Percentiles rank a stretch among this genome's conserved stretches.
Evolutionary conservation across 108 stramenopile genomes (phyloP).

Genomic region (Nitzschia sp.): DNA sequence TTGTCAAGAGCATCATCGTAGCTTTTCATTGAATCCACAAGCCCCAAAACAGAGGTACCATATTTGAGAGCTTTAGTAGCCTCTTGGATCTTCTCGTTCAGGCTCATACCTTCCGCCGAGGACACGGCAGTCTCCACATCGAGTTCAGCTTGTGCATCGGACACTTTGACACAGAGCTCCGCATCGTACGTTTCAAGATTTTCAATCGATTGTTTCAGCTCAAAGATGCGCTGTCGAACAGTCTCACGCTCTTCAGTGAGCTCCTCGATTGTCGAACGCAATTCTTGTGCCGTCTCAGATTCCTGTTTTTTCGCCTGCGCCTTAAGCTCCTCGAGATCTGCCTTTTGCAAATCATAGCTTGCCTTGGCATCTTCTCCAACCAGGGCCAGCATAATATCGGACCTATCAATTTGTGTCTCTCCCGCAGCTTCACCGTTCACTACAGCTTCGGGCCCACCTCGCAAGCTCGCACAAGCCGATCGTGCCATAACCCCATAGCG

Average conservation of each 20-base stretch:
- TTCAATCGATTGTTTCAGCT: conserved; percentile 20
- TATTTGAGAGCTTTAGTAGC: conserved; percentile 10
- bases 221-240: conserved; percentile 3
- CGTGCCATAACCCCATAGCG: neutral
- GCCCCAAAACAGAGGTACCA: conserved; percentile 17
- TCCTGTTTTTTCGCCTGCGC: conserved; percentile 1
- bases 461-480: neutral
- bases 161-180: conserved; percentile 13
- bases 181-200: conserved; percentile 25
- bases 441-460: neutral
- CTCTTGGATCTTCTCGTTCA: conserved; percentile 2
- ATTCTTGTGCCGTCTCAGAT: conserved; percentile 4
- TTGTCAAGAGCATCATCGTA: conserved; percentile 28
- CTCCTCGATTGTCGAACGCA: conserved; percentile 3
- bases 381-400: conserved; percentile 24
- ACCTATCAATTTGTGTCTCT: conserved; percentile 1
- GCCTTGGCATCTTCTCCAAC: conserved; percentile 24
- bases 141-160: conserved; percentile 1
- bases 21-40: conserved; percentile 24
- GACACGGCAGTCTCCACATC: neutral
- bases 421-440: neutral
- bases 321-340: conserved; percentile 23
- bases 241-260: conserved; percentile 18
- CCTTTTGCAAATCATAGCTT: conserved; percentile 14
- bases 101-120: neutral